These are phyloP conservation scores for Urtica urens DNA, from an alignment of 306 rosid genomes.

Conservation along the genomic window DNA sequence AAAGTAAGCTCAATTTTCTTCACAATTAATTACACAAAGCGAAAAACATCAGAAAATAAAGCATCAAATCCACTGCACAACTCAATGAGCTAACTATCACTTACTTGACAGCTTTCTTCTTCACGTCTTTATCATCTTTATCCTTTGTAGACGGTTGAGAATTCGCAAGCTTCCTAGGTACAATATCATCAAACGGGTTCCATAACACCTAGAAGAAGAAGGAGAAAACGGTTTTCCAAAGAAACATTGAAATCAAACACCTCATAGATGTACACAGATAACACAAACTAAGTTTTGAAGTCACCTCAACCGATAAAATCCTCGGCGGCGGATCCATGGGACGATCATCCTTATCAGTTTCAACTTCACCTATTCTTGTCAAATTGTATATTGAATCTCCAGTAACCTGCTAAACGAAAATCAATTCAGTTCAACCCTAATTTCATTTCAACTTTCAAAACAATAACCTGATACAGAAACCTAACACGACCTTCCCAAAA, in stretches of 20 bases:
- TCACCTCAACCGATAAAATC: conserved; percentile 86
- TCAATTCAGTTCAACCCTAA: background rate
- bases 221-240: conserved; percentile 7
- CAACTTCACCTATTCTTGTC: conserved; percentile 64
- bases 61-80: conserved; percentile 4
- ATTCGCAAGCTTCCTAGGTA: conserved; percentile 51
- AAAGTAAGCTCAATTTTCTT: conserved; percentile 81
- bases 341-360: conserved; percentile 74
- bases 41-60: background rate
- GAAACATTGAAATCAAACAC: conserved; percentile 16
- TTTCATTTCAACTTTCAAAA: background rate
- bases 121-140: conserved; percentile 39
- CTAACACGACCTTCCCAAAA: conserved; percentile 52
- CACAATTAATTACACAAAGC: conserved; percentile 12
- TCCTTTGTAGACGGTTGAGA: conserved; percentile 30
- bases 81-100: conserved; percentile 2
- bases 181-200: conserved; percentile 89
- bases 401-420: conserved; percentile 42
- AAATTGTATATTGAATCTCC: conserved; percentile 91
- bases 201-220: conserved; percentile 70
- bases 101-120: conserved; percentile 82
- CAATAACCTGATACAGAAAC: background rate
- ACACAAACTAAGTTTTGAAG: conserved; percentile 1
- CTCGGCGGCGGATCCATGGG: conserved; percentile 68
- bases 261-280: background rate